These are phyloP conservation scores for Neurospora tetraspora DNA, from an alignment of 495 filamentous ascomycete species.

Conservation along the genomic window DNA sequence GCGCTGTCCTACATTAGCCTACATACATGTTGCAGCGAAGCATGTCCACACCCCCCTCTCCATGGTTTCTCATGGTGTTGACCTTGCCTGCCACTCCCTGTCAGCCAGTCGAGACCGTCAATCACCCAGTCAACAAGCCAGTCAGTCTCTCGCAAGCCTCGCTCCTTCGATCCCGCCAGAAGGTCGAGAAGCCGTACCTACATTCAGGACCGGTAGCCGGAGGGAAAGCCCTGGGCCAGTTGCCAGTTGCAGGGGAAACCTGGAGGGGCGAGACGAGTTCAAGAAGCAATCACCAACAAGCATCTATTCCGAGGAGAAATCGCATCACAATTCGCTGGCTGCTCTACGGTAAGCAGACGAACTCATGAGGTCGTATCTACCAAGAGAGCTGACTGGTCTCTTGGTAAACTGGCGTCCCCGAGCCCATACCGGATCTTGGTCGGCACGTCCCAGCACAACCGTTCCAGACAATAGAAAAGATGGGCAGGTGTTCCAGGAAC, in stretches of 20 bases:
- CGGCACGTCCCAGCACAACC: neutral
- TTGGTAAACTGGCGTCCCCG: neutral
- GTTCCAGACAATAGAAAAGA: neutral
- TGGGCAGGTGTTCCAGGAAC: neutral
- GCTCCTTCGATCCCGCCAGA: neutral
- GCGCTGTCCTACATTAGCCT: constrained; percentile 15
- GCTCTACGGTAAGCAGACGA: neutral
- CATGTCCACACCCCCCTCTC: neutral
- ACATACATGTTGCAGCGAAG: neutral
- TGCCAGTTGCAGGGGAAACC: neutral
- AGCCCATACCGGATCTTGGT: neutral
- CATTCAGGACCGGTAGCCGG: neutral
- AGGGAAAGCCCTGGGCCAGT: neutral
- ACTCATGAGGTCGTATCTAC: neutral
- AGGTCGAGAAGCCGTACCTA: neutral
- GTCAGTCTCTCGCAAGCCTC: neutral
- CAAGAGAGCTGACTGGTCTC: neutral
- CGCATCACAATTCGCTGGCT: neutral
- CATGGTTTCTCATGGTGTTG: neutral
- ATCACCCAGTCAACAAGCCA: neutral
- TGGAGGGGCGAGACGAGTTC: neutral
- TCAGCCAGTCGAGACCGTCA: neutral
- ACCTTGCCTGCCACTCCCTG: neutral
- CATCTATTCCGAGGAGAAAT: neutral
- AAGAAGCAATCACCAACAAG: neutral